phyloP scores from a whole-genome alignment of 257 asterid genomes.

The Sherardia arvensis region DNA sequence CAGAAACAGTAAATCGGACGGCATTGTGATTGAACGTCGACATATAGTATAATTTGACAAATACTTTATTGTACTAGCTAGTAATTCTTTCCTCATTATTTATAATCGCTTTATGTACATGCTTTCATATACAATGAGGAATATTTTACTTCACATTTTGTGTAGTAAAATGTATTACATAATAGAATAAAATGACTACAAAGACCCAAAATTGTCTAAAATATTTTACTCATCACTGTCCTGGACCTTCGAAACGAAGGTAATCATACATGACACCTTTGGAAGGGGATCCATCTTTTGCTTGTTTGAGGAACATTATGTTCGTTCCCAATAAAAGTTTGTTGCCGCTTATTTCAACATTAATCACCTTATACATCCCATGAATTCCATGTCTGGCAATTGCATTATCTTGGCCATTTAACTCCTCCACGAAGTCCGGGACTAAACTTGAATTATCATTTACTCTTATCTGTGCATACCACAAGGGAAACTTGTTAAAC shows the following conservation, averaged over 20 bases:
- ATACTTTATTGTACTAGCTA: too few species aligned
- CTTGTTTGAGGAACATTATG: conserved; percentile 39
- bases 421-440: conserved; percentile 33
- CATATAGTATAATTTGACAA: too few species aligned
- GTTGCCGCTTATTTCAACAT: conserved; percentile 26
- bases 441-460: conserved; percentile 15
- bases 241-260: conserved; percentile 2
- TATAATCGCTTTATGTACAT: background rate
- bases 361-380: conserved; percentile 39
- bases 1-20: too few species aligned
- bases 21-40: too few species aligned
- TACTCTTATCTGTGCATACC: conserved; percentile 30
- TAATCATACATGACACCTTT: background rate
- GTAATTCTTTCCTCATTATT: background rate
- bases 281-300: conserved; percentile 11
- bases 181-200: too few species aligned
- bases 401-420: conserved; percentile 53
- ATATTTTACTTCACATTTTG: background rate
- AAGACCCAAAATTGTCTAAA: background rate
- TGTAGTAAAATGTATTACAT: background rate
- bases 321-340: conserved; percentile 37
- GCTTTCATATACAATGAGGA: background rate
- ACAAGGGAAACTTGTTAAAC: background rate
- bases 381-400: conserved; percentile 87
- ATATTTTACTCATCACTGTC: too few species aligned